Evolutionary conservation across 23 red algal species (phyloP), one percentile per base, ranked within the genome.

Genomic region (Gracilaria vermiculophylla): DNA sequence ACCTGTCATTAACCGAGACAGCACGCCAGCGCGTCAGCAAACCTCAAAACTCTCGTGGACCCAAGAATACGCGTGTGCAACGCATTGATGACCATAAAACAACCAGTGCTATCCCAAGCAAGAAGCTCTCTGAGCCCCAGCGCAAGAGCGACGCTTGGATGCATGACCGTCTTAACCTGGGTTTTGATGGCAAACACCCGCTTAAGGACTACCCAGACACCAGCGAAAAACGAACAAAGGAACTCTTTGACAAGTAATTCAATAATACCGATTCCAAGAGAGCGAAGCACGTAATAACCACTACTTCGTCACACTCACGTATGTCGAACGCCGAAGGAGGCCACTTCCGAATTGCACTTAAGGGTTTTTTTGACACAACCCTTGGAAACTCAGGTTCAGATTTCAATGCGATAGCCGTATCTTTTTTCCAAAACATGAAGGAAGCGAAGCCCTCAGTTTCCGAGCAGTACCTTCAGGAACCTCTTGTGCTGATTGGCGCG

Each of bases 301-400:
- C 5, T 2, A 27, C 10, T 5, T 9, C 10, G 13, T 5, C 37
- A 32, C 1, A 24, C n/a, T 3, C 31, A 2, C 37, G 5, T 0
- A 47, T 42, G 20, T n/a, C 4, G 19, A 24, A 73, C 27, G 40
- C 32, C 31, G 67, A 73, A 2, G 32, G 3, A 3, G 55, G 32
- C 17, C 67, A 24, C 1, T 73, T 73, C 28, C 20, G 44, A 1
- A 43, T 73, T 28, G 37, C 37, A 21, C 31, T 54, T 5, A 27
- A 60, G 15, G 56, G 64, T 44, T 1, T 86, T 14, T 24, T 37
- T 20, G 57, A 58, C 1, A 5, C 49, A 23, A n/a, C 31, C 9
- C 39, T 86, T 0, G 81, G 81, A 23, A 62, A 86, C 33, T 71
- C 62, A 24, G 81, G 81, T 31, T 56, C 81, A 0, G 81, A 72